These are phyloP conservation scores for Hammondia hammondi DNA, from an alignment of 169 alveolate genomes.

Conservation along the genomic window DNA sequence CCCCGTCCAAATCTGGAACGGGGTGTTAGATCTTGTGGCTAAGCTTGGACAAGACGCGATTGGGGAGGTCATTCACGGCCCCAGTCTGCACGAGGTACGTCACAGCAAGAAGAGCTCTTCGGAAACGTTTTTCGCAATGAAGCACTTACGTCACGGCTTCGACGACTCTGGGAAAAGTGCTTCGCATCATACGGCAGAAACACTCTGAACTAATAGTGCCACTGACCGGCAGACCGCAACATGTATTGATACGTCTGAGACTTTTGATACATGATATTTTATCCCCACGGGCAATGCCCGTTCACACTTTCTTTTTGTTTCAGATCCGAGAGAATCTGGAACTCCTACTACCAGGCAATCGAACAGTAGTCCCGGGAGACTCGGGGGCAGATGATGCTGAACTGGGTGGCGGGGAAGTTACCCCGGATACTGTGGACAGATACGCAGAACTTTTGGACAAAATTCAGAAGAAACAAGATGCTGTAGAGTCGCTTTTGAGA, in stretches of 20 bases:
- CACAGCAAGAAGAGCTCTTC: not conserved
- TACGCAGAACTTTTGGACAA: not conserved
- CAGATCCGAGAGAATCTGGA: not conserved
- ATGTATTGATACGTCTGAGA: too few relatives aligned
- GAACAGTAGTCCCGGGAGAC: not conserved
- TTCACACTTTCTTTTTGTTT: not conserved
- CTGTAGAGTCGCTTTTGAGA: not conserved
- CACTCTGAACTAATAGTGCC: too few relatives aligned
- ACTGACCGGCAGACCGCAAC: too few relatives aligned
- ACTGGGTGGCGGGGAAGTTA: not conserved
- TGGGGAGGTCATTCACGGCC: constrained; percentile 35
- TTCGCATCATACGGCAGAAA: too few relatives aligned
- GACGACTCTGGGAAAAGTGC: too few relatives aligned
- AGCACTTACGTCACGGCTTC: not conserved
- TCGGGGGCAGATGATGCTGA: not conserved
- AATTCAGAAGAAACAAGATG: not conserved
- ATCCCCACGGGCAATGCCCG: not conserved
- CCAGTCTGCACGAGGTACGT: constrained; percentile 19
- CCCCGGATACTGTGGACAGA: not conserved
- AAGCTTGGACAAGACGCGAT: not conserved
- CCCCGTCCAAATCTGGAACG: constrained; percentile 53
- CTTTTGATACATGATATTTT: not conserved
- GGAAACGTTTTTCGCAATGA: not conserved
- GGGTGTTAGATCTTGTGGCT: constrained; percentile 51
- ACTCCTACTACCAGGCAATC: not conserved